Percentiles rank a stretch among this genome's conserved stretches.
Conservation (phyloP, 2,329 filamentous ascomycete species). For the Exserohilum rostratum region DNA sequence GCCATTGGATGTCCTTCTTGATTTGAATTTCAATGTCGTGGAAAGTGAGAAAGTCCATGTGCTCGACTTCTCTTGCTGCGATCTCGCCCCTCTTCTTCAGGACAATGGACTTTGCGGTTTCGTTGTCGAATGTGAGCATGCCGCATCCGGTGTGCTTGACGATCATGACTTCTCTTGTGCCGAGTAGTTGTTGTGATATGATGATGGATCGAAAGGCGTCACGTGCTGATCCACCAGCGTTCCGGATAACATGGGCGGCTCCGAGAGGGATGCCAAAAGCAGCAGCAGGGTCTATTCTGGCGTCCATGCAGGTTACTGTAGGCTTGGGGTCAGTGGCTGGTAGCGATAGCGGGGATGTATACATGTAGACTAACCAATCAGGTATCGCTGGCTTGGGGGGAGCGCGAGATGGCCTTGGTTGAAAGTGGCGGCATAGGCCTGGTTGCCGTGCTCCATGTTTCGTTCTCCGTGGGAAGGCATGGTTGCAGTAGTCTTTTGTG, state of each 20-base stretch:
- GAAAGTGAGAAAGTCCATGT: conserved; percentile 71
- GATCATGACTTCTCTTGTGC: conserved; percentile 75
- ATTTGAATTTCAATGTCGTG: conserved; percentile 63
- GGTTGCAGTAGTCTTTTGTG: neutral
- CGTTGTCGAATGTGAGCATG: conserved; percentile 72
- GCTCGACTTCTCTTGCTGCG: conserved; percentile 53
- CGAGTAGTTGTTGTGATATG: conserved; percentile 79
- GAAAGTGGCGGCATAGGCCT: conserved; percentile 64
- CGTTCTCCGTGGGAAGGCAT: conserved; percentile 58
- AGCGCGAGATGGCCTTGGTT: conserved; percentile 70
- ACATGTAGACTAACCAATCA: conserved; percentile 58
- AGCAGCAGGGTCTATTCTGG: conserved; percentile 69
- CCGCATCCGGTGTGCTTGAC: conserved; percentile 78
- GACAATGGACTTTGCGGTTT: conserved; percentile 61
- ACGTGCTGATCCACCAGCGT: conserved; percentile 64
- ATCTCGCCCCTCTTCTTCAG: conserved; percentile 63
- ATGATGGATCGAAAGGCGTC: conserved; percentile 77
- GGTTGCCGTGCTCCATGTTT: conserved; percentile 64
- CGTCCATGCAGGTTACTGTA: conserved; percentile 80
- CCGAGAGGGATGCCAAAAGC: conserved; percentile 75
- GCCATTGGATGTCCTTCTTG: conserved; percentile 66
- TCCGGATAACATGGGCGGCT: conserved; percentile 79
- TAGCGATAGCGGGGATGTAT: neutral
- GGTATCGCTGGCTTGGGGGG: conserved; percentile 72
- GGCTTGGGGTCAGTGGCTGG: neutral